Base-by-base conservation (phyloP, 1,139 yeast genomes). In the Fermentozyma sake region DNA sequence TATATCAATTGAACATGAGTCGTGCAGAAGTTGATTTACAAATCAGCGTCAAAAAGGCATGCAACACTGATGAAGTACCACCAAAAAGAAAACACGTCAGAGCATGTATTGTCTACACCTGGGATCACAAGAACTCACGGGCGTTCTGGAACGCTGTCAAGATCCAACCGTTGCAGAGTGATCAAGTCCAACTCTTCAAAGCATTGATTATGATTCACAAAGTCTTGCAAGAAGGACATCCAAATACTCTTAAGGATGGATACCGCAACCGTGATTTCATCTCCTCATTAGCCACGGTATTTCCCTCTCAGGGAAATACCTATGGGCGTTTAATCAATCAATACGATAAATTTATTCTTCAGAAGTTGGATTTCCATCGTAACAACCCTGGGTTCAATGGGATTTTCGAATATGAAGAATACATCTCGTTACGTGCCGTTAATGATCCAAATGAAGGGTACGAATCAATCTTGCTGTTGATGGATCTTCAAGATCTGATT, bases 161-260 rank as follows among this genome's bases (percentile, higher is more conserved):
- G 52, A 61, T 82, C 27, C 79, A 80, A 42, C 95, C 96, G 2
- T 63, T 87, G 37, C 87, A 81, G 41, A 72, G 76, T 31, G 91
- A 83, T 44, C 95, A 86, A 43, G 71, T 87, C 14, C 95, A 82
- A 54, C 59, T 84, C 38, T 89, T 87, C 61, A 91, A 91, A 51
- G 81, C 94, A n/a, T 63, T 91, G 49, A 84, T 89, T 32, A 72
- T 85, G 46, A 72, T 87, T 30, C 97, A 91, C 50, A 89, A 89
- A 52, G 94, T 91, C n/a, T 61, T 89, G 13, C 97, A 91, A 54
- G 98, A 91, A 53, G 98, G 98, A 7, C 97, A 91, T 50, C 89
- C 91, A 10, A 72, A 85, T 22, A 79, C 86, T 7, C 63, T 91
- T 46, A 72, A 76, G 32, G 96, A 87, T 46, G 96, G 87, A 1